These are phyloP conservation scores for Actinidia chinensis DNA, from an alignment of 179 eudicot species.

Conservation along the genomic window DNA sequence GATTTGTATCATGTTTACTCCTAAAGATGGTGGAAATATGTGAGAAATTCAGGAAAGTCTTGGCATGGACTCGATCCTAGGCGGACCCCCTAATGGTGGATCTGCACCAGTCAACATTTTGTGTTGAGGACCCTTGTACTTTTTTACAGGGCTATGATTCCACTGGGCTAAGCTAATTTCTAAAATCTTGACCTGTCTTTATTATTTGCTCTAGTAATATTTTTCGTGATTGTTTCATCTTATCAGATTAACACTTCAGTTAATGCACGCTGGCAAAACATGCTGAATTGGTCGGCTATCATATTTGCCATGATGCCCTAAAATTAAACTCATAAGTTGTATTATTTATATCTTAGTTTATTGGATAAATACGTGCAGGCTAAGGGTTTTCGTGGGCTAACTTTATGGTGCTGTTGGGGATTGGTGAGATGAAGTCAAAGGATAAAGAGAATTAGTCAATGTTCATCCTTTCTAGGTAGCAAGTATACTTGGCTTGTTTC, in stretches of 20 bases:
- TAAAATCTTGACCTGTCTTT: neutral
- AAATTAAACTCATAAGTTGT: neutral
- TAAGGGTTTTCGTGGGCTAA: constrained; percentile 6
- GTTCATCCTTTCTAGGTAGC: constrained; percentile 12
- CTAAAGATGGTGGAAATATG: neutral
- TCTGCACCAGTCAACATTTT: constrained; percentile 1
- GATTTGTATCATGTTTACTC: no score
- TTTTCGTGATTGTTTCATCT: neutral
- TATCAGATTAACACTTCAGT: neutral
- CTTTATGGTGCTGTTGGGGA: neutral
- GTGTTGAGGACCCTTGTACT: neutral
- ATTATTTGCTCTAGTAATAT: neutral
- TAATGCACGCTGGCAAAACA: neutral
- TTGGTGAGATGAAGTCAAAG: neutral
- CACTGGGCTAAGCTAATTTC: neutral
- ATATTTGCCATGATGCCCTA: neutral
- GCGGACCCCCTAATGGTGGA: neutral
- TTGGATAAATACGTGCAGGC: neutral
- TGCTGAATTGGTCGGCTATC: neutral
- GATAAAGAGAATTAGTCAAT: neutral
- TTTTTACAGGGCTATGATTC: neutral
- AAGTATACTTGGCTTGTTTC: neutral
- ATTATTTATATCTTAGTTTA: neutral
- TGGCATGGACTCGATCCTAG: neutral
- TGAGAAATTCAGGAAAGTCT: no score